Conservation (phyloP, 345 rosid genomes). For the Camelina laxa region DNA sequence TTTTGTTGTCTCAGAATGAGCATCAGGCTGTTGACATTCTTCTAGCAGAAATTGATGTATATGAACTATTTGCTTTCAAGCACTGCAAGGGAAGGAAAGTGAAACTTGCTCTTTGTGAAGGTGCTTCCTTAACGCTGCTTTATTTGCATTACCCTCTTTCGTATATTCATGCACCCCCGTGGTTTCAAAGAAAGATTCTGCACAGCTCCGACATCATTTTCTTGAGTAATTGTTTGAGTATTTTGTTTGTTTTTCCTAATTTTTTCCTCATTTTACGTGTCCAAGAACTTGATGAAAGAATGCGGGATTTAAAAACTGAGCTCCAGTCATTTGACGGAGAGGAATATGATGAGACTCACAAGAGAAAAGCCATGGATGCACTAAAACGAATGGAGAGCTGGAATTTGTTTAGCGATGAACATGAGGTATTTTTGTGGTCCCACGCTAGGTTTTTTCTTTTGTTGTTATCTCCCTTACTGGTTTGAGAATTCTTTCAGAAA, state of each 20-base stretch:
- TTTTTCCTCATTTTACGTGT: constrained; percentile 27
- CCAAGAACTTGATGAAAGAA: constrained; percentile 96
- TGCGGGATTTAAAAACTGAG: constrained; percentile 90
- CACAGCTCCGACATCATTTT: constrained; percentile 19
- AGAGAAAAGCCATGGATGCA: constrained; percentile 82
- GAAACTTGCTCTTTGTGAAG: constrained; percentile 98
- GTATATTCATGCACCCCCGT: constrained; percentile 1
- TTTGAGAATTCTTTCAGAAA: constrained; percentile 20
- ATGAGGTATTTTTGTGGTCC: constrained; percentile 60
- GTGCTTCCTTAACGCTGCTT: constrained; percentile 46
- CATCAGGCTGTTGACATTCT: constrained; percentile 99
- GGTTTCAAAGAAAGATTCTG: constrained; percentile 19
- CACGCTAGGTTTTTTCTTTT: constrained; percentile 26
- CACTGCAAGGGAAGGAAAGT: constrained; percentile 96
- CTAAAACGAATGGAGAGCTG: constrained; percentile 89
- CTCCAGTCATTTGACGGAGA: constrained; percentile 93
- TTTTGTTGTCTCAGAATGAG: constrained; percentile 69
- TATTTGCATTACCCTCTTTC: constrained; percentile 22
- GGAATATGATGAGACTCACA: constrained; percentile 81
- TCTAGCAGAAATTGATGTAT: constrained; percentile 94
- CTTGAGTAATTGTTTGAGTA: constrained; percentile 18
- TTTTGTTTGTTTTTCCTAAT: constrained; percentile 16
- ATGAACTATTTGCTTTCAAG: constrained; percentile 98
- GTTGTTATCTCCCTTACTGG: constrained; percentile 28
- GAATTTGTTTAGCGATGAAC: constrained; percentile 87